A percentile compares a stretch with the other conserved stretches of the same genome.
Evolutionary conservation across 257 asterid genomes (phyloP).

Genomic region (Solanum microdontum): DNA sequence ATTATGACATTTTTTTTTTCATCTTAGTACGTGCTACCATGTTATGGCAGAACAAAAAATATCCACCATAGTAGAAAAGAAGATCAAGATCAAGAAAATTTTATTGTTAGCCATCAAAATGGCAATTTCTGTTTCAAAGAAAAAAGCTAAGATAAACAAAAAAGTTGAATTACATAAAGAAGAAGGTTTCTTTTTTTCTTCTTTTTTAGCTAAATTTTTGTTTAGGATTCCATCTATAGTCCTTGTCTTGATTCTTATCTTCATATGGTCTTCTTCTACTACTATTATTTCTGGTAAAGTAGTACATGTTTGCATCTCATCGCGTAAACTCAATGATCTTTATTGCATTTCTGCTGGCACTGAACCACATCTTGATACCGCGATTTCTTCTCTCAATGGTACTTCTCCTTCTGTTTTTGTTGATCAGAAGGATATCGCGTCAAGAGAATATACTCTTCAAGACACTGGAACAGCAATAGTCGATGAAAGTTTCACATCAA

Average conservation of each 20-base stretch:
- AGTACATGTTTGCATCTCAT: conserved; percentile 45
- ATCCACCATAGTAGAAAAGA: neutral
- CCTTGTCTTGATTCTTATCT: conserved; percentile 29
- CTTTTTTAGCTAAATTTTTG: conserved; percentile 18
- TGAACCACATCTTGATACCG: conserved; percentile 28
- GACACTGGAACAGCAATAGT: neutral
- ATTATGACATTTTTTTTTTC: neutral
- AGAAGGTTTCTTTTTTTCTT: conserved; percentile 7
- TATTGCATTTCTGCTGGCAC: conserved; percentile 63
- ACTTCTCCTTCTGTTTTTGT: neutral
- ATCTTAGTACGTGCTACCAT: conserved; percentile 18
- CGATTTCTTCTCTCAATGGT: conserved; percentile 14
- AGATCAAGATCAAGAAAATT: neutral
- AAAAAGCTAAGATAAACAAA: conserved; percentile 25
- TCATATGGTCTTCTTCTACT: conserved; percentile 51
- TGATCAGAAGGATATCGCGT: neutral
- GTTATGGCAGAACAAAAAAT: neutral
- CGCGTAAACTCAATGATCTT: conserved; percentile 45
- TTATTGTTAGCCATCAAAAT: neutral
- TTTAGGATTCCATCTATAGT: conserved; percentile 26
- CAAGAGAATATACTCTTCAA: neutral
- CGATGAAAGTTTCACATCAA: neutral
- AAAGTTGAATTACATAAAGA: conserved; percentile 9
- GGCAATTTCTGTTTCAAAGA: conserved; percentile 29
- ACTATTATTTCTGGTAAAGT: conserved; percentile 38